A percentile compares a stretch with the other conserved stretches of the same genome.
Conservation (phyloP, 2,329 filamentous ascomycete genomes). For the Aspergillus vadensis region DNA sequence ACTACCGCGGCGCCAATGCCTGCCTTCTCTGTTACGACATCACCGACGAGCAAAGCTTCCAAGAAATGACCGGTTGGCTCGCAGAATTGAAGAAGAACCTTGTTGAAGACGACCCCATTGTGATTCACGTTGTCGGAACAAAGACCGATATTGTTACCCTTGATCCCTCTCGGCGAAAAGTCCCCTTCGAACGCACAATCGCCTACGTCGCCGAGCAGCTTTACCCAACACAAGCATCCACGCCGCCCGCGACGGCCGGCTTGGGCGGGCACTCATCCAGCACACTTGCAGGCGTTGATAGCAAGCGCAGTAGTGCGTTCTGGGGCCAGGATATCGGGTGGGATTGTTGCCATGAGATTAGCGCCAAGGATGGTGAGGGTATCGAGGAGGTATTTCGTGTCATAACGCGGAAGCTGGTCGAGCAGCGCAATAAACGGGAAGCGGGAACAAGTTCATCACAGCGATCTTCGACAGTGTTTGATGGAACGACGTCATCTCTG, state of each 20-base stretch:
- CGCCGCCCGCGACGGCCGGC: slow-evolving; percentile 67
- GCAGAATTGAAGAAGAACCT: slow-evolving; percentile 80
- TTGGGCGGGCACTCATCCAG: slow-evolving; percentile 24
- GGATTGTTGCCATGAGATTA: slow-evolving; percentile 97
- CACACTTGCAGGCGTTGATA: slow-evolving; percentile 41
- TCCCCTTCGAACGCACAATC: slow-evolving; percentile 94
- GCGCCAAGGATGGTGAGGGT: slow-evolving; percentile 88
- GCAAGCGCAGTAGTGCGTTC: slow-evolving; percentile 51
- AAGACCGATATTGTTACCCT: slow-evolving; percentile 88
- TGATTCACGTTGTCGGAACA: slow-evolving; percentile 93
- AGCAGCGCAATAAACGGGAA: slow-evolving; percentile 63
- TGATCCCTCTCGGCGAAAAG: slow-evolving; percentile 75
- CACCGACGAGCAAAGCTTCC: slow-evolving; percentile 80
- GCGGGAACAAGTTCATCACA: slow-evolving; percentile 50
- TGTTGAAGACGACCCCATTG: slow-evolving; percentile 66
- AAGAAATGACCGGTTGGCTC: slow-evolving; percentile 91
- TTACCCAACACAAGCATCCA: slow-evolving; percentile 67
- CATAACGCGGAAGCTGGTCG: slow-evolving; percentile 79
- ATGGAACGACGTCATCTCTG: slow-evolving; percentile 48
- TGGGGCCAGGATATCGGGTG: slow-evolving; percentile 94
- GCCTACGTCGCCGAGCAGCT: slow-evolving; percentile 93
- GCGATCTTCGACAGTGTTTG: slow-evolving; percentile 48
- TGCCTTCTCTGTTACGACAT: slow-evolving; percentile 95
- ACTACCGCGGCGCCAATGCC: slow-evolving; percentile 93
- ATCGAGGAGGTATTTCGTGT: slow-evolving; percentile 96